Percentiles rank a stretch among this genome's conserved stretches.
Evolutionary conservation across 352 stramenopile genomes (phyloP).

Genomic region (Phytophthora ohioensis): DNA sequence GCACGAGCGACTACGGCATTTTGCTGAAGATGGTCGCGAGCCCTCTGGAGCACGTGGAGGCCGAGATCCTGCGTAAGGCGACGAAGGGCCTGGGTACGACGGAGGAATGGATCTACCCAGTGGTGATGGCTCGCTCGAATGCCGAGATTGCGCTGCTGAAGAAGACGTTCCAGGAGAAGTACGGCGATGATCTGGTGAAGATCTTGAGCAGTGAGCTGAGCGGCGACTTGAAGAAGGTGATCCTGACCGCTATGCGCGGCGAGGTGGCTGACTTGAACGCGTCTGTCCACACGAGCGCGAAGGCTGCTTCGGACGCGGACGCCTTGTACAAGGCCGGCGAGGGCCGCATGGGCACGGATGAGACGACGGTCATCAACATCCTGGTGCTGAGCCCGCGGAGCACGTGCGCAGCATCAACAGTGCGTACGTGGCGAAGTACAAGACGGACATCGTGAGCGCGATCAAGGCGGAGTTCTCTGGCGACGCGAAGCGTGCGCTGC

Average conservation of each 20-base stretch:
- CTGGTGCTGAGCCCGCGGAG: slow-evolving; percentile 50
- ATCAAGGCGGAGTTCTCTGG: slow-evolving; percentile 61
- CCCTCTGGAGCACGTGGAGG: no score
- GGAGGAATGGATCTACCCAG: slow-evolving; percentile 64
- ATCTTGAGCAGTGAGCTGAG: slow-evolving; percentile 55
- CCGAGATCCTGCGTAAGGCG: no score
- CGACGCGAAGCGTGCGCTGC: slow-evolving; percentile 45
- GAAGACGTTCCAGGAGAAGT: slow-evolving; percentile 70
- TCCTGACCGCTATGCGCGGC: slow-evolving; percentile 51
- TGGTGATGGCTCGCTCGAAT: slow-evolving; percentile 61
- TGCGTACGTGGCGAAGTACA: slow-evolving; percentile 59
- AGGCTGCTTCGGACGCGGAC: slow-evolving; percentile 58
- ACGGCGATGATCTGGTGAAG: slow-evolving; percentile 60
- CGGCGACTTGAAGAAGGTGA: slow-evolving; percentile 68
- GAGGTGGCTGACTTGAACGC: slow-evolving; percentile 54
- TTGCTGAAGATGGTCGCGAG: no score
- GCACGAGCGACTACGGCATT: no score
- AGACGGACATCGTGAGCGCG: slow-evolving; percentile 53
- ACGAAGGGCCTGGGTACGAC: slow-evolving; percentile 36
- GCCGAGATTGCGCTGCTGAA: slow-evolving; percentile 73
- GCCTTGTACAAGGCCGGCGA: slow-evolving; percentile 71
- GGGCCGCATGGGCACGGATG: slow-evolving; percentile 65
- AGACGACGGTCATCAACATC: slow-evolving; percentile 61
- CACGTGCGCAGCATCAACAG: slow-evolving; percentile 59
- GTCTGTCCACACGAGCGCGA: slow-evolving; percentile 60